Base-by-base conservation (phyloP, 768 basidiomycete genomes). In the Rossbeevera mucosa region DNA sequence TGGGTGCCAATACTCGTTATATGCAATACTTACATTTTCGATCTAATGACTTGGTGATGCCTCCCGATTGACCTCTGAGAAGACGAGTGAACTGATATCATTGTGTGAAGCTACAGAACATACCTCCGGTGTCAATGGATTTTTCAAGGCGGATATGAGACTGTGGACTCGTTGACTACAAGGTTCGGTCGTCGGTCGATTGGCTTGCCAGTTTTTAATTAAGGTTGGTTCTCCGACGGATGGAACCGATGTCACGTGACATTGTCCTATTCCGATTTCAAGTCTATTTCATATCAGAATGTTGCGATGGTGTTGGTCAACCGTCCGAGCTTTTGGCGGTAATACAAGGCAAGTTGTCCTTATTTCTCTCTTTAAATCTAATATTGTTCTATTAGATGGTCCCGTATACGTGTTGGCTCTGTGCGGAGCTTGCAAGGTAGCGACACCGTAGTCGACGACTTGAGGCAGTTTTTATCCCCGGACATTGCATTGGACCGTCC, bases 61-160 rank as follows among this genome's bases (percentile, higher is more conserved):
- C 90, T 92, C 90, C 90, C 90, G 63, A 88, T 88, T 91, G 89
- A 88, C 89, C 90, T 89, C 88, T 87, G 38, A 28, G 2, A 22
- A 46, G n/a, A 59, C 18, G 6, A 21, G 26, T 68, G 9, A 36
- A 3, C n/a, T 8, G 11, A 9, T 18, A 36, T 36, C 33, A 7
- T 9, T 18, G n/a, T 9, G 2, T 36, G n/a, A 38, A 65, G 62
- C 9, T 1, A 14, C 2, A 30, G 4, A 20, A 72, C 77, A 31
- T 68, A 86, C 88, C 86, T 76, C 72, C 64, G 72, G 88, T 89
- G 88, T 77, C 89, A 91, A 91, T 76, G 90, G 90, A 91, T 91
- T 79, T 91, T 92, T 92, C 84, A 92, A 92, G 90, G 88, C 88
- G 76, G 51, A 57, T 55, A 47, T 59, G 54, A 42, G 46, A 42